Percentiles rank a stretch among this genome's conserved stretches.
phyloP scores from a whole-genome alignment of 2,329 filamentous ascomycete genomes.

The Aspergillus spinulosporus region DNA sequence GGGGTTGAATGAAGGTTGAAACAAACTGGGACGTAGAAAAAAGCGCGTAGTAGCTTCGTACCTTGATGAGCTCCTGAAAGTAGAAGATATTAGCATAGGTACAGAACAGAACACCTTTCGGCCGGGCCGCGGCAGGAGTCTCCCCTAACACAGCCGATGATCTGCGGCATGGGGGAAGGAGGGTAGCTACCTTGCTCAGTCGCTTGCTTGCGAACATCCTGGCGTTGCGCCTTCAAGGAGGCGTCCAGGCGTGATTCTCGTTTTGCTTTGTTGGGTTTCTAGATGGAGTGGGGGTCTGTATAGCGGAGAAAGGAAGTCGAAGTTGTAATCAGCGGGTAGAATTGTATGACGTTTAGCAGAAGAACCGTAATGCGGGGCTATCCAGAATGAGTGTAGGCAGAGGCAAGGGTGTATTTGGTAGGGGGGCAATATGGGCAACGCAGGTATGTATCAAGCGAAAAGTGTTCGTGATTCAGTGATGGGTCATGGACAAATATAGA shows the following conservation, averaged over 20 bases:
- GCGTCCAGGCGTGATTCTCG: background rate
- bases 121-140: no score
- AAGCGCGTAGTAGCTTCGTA: slow-evolving; percentile 29
- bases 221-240: background rate
- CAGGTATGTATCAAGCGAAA: no score
- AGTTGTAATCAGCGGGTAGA: slow-evolving; percentile 1
- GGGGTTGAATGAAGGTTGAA: no score
- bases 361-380: slow-evolving; percentile 16
- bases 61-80: slow-evolving; percentile 56
- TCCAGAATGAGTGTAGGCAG: slow-evolving; percentile 2
- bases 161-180: background rate
- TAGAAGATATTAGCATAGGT: slow-evolving; percentile 24
- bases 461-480: background rate
- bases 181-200: slow-evolving; percentile 44
- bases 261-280: background rate
- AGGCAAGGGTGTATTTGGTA: background rate
- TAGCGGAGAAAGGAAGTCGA: background rate
- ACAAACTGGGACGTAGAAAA: background rate
- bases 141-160: no score
- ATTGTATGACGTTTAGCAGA: slow-evolving; percentile 23
- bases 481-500: background rate
- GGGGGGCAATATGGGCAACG: no score
- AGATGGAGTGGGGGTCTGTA: background rate
- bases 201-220: slow-evolving; percentile 54
- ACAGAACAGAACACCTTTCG: background rate